These are phyloP conservation scores for Citrus mangshanensis DNA, from an alignment of 345 rosid species.

Conservation along the genomic window DNA sequence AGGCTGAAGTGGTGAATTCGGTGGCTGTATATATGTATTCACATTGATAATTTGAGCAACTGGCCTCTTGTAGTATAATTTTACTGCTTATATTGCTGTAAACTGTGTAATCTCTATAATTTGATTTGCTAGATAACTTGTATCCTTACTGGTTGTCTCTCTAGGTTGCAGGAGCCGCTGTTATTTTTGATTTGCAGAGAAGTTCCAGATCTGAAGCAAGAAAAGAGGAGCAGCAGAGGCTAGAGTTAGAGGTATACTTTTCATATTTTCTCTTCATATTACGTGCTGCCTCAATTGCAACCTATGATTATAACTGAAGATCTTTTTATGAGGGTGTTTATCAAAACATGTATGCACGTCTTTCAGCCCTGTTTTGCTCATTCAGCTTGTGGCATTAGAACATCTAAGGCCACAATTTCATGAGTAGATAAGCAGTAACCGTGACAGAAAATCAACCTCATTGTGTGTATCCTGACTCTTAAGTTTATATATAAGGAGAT, in stretches of 20 bases:
- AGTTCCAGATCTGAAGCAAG: constrained; percentile 76
- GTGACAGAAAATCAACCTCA: neutral
- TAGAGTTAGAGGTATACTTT: constrained; percentile 48
- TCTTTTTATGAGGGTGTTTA: neutral
- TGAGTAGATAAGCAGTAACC: neutral
- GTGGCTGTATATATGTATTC: neutral
- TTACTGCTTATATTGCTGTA: neutral
- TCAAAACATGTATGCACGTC: neutral
- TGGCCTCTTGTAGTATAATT: neutral
- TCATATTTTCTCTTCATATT: neutral
- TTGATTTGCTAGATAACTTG: neutral
- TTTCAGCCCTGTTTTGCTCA: too few species aligned
- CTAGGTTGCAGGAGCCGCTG: constrained; percentile 81
- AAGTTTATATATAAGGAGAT: neutral
- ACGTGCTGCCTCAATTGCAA: neutral
- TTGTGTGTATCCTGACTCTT: neutral
- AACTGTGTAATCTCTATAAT: neutral
- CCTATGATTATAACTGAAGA: neutral
- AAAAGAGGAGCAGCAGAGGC: constrained; percentile 67
- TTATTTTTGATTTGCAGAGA: constrained; percentile 77
- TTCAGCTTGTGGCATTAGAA: neutral
- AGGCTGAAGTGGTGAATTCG: neutral
- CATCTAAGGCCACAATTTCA: neutral
- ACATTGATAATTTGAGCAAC: neutral
- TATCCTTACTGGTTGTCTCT: neutral